Conservation (phyloP, 257 asterid species). For the Scutellaria galericulata region DNA sequence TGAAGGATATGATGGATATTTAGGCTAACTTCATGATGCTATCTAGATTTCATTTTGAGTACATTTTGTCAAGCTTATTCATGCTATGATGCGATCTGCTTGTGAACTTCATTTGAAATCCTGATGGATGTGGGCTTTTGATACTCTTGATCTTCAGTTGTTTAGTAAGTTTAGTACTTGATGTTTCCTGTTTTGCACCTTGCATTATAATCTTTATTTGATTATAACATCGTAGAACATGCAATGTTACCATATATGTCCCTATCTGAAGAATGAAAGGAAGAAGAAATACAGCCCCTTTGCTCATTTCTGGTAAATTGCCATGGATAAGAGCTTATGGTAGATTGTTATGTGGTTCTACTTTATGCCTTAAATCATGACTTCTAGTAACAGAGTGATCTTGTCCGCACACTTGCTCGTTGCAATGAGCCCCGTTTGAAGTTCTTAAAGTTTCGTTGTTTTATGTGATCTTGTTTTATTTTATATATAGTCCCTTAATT, state of each 20-base stretch:
- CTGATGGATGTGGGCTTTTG: not conserved
- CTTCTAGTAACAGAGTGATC: no score
- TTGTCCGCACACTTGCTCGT: no score
- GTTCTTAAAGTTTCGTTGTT: no score
- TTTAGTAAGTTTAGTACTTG: not conserved
- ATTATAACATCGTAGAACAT: not conserved
- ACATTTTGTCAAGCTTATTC: constrained; percentile 5
- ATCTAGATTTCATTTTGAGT: constrained; percentile 22
- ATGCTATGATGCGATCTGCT: not conserved
- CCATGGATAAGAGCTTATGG: not conserved
- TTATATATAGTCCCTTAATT: no score
- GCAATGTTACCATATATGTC: not conserved
- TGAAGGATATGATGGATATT: not conserved
- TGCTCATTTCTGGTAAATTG: not conserved
- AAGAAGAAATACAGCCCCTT: not conserved
- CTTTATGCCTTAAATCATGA: no score
- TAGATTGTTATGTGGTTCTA: not conserved
- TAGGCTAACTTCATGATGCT: constrained; percentile 6
- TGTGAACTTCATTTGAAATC: not conserved
- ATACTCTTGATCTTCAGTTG: constrained; percentile 1
- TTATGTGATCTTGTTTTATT: no score
- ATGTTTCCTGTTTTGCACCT: not conserved
- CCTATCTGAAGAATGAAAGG: not conserved
- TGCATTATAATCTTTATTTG: not conserved
- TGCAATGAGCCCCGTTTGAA: no score